Evolutionary conservation across 164 flowering plant species (phyloP).

Genomic region (Magnolia kwangsiensis): DNA sequence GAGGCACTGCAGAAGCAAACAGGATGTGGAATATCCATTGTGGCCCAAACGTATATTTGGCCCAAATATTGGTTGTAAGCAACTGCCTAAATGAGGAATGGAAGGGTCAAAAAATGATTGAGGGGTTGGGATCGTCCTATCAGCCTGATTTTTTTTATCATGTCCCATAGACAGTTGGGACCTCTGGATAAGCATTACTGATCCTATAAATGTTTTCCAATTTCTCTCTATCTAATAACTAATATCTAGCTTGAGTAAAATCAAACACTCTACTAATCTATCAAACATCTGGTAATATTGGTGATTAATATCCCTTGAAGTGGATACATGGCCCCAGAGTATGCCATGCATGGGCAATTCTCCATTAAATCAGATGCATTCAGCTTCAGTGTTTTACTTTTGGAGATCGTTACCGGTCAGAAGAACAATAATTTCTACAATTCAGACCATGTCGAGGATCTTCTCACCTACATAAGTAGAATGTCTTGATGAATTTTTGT

Average conservation of each 20-base stretch:
- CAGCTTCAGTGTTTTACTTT: conserved; percentile 46
- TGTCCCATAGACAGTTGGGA: too few relatives aligned
- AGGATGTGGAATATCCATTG: too few relatives aligned
- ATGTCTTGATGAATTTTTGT: background rate
- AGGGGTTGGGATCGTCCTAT: too few relatives aligned
- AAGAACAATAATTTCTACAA: conserved; percentile 18
- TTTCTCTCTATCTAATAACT: background rate
- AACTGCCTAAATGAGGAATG: too few relatives aligned
- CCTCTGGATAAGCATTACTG: too few relatives aligned
- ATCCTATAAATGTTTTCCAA: too few relatives aligned
- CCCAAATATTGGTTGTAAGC: too few relatives aligned
- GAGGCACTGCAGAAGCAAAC: too few relatives aligned
- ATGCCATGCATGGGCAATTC: conserved; percentile 37
- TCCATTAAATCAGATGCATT: conserved; percentile 43
- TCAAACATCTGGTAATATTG: background rate
- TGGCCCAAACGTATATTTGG: too few relatives aligned
- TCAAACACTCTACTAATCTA: background rate
- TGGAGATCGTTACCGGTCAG: conserved; percentile 38
- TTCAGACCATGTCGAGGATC: conserved; percentile 14
- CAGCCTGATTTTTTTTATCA: too few relatives aligned
- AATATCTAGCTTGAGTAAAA: background rate
- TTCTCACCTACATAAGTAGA: conserved; percentile 28
- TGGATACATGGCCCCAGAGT: conserved; percentile 53
- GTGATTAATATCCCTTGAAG: conserved; percentile 16
- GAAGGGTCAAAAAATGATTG: too few relatives aligned